Base-by-base conservation (phyloP, 345 rosid genomes). In the Populus davidiana region DNA sequence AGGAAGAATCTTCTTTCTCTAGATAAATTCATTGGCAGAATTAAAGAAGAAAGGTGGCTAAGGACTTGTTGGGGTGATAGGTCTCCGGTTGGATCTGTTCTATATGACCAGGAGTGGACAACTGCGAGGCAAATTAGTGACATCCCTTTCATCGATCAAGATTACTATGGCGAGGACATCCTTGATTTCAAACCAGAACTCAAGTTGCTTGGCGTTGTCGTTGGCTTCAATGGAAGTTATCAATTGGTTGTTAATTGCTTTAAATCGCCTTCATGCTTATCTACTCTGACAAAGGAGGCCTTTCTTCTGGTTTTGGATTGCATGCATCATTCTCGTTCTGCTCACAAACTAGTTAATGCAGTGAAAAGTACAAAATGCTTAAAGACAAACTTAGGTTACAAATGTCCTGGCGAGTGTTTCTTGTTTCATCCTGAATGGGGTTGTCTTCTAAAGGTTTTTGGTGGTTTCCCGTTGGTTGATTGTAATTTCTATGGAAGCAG, bases 31-130 rank as follows among this genome's bases (percentile, higher is more conserved):
- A 86, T 91, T 59, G 0, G 2, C 17, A 82, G 90, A 10, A 71
- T 93, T 16, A 83, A 74, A 43, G 6, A 64, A 36, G 85, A 70
- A 31, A 61, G 73, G 18, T 93, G 96, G 98, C 70, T 93, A 8
- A 82, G 50, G 78, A 91, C 94, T 41, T 64, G 38, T 16, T 64
- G 23, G 2, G 94, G 91, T 38, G 38, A 74, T 29, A 77, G 76
- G 76, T 86, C 91, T 36, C 93, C 98, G 0, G 74, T n/a, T 38
- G 90, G 80, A 29, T 88, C 89, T 79, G 91, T 91, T 80, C 74
- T 93, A 75, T 85, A 67, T 17, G 79, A 81, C 63, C 65, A 86
- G 39, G 84, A 83, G 18, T 93, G 96, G 94, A 75, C 71, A 86
- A 69, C 65, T 69, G 92, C 94, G 8, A 71, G 75, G 16, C 77